phyloP scores from a whole-genome alignment of 306 rosid species.

The Pyrus betulifolia region DNA sequence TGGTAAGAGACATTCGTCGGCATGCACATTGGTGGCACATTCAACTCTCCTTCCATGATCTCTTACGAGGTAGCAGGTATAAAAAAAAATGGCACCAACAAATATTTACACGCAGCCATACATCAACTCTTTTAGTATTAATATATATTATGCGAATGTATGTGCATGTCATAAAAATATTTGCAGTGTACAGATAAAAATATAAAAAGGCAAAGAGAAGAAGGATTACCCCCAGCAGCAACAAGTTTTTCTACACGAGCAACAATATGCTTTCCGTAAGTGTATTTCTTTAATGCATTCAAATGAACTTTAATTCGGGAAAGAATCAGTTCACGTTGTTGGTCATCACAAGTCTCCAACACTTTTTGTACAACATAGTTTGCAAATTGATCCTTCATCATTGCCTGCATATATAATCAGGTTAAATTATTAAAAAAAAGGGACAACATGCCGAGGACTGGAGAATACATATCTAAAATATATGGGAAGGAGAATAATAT shows the following conservation, averaged over 20 bases:
- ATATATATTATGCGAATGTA: neutral
- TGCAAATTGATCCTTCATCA: conserved; percentile 98
- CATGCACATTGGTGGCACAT: neutral
- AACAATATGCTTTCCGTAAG: conserved; percentile 90
- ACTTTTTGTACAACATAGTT: conserved; percentile 96
- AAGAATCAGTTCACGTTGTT: conserved; percentile 85
- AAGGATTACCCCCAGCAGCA: conserved; percentile 81
- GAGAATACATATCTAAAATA: neutral
- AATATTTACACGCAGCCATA: neutral
- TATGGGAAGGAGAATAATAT: neutral
- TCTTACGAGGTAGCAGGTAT: neutral
- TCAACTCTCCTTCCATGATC: neutral
- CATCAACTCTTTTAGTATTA: neutral
- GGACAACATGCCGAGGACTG: neutral
- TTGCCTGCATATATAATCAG: conserved; percentile 34
- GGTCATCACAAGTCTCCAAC: conserved; percentile 94
- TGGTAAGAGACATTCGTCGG: neutral
- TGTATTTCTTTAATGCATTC: conserved; percentile 91
- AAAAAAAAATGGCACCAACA: neutral
- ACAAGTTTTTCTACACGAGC: conserved; percentile 98
- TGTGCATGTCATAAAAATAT: neutral
- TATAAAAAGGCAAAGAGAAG: neutral
- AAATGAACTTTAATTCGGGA: conserved; percentile 90
- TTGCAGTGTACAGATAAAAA: neutral
- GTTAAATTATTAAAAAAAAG: neutral